phyloP scores from a whole-genome alignment of 2,329 filamentous ascomycete genomes.

The Botrytis elliptica region DNA sequence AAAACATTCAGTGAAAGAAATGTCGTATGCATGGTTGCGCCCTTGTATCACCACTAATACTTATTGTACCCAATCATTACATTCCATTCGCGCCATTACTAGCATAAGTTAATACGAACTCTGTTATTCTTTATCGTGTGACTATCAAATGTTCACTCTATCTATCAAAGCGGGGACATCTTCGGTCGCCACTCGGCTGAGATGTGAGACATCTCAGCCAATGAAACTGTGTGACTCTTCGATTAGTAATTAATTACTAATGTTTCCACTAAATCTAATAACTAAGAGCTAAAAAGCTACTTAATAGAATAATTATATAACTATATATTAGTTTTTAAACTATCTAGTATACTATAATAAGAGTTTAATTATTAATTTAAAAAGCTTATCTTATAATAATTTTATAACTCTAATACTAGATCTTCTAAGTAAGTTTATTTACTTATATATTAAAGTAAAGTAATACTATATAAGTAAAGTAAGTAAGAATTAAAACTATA shows the following conservation, averaged over 20 bases:
- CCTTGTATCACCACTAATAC: neutral
- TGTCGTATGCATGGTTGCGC: neutral
- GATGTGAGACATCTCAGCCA: rapidly evolving
- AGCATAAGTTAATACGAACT: neutral
- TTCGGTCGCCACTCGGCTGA: neutral
- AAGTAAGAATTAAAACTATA: neutral
- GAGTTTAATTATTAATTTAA: neutral
- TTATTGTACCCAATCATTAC: neutral
- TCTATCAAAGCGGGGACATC: neutral
- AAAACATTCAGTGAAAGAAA: neutral
- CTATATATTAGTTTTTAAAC: no score
- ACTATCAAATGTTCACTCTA: neutral
- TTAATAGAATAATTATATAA: neutral
- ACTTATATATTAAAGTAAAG: neutral
- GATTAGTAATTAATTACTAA: neutral
- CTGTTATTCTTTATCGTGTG: neutral
- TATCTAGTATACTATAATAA: no score
- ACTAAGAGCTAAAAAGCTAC: neutral
- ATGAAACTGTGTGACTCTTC: neutral
- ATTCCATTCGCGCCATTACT: no score
- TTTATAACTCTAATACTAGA: neutral
- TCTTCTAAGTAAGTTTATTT: neutral
- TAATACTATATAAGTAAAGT: neutral
- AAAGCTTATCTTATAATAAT: neutral
- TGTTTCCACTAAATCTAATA: neutral